Evolutionary conservation across 2,329 filamentous ascomycete species (phyloP).

Genomic region (Trichoderma sp.): DNA sequence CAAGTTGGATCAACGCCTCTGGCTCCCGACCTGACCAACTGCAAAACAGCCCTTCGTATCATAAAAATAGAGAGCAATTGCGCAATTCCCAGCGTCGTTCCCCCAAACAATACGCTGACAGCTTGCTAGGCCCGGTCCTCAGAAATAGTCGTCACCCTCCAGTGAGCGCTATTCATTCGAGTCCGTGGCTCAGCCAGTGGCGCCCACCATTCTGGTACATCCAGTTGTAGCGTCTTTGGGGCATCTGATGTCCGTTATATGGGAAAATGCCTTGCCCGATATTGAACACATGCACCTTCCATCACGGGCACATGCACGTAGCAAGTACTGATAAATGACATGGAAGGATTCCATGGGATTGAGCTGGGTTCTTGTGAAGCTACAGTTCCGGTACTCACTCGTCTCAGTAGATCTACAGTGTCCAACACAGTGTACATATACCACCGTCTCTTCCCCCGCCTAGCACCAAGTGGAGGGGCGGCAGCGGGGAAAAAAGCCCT

Average conservation of each 20-base stretch:
- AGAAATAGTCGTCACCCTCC: neutral
- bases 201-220: neutral
- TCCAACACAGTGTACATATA: neutral
- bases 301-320: neutral
- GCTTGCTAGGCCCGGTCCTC: neutral
- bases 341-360: neutral
- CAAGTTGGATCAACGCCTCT: neutral
- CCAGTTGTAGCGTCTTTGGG: neutral
- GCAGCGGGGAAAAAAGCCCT: neutral
- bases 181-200: neutral
- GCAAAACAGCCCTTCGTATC: neutral
- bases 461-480: constrained; percentile 1
- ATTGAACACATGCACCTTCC: neutral
- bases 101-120: neutral
- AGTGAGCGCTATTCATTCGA: neutral
- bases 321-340: neutral
- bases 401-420: neutral
- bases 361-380: neutral
- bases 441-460: neutral
- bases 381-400: neutral
- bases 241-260: neutral
- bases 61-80: neutral
- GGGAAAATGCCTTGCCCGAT: neutral
- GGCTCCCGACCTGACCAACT: neutral
- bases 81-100: neutral